These are phyloP conservation scores for Geotrichum reessii DNA, from an alignment of 1,139 yeast genomes.

Conservation along the genomic window DNA sequence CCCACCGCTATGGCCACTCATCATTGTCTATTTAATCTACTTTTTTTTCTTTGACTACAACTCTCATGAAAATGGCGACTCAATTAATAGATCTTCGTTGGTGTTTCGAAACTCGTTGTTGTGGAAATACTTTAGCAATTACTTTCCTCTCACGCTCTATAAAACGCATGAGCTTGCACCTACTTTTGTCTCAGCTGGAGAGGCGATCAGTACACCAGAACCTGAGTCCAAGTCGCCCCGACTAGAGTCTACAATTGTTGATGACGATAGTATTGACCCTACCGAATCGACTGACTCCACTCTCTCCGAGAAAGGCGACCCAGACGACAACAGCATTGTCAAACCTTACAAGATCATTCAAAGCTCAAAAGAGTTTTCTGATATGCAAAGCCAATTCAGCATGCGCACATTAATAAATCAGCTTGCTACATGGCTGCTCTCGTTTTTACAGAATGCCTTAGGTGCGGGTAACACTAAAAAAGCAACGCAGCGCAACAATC, in stretches of 20 bases:
- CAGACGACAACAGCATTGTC: neutral
- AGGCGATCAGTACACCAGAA: neutral
- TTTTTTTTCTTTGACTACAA: constrained; percentile 44
- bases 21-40: constrained; percentile 52
- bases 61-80: constrained; percentile 70
- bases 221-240: neutral
- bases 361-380: constrained; percentile 4
- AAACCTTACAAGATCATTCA: constrained; percentile 1
- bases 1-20: constrained; percentile 63
- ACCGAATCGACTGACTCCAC: constrained; percentile 3
- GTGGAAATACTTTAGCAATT: constrained; percentile 73
- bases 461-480: neutral
- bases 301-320: neutral
- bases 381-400: neutral
- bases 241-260: neutral
- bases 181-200: constrained; percentile 45
- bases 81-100: constrained; percentile 50
- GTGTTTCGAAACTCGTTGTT: constrained; percentile 52
- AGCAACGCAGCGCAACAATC: neutral
- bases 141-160: constrained; percentile 75
- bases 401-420: neutral
- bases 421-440: constrained; percentile 4
- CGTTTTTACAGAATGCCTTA: neutral
- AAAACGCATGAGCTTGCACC: constrained; percentile 71
- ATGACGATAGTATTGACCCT: neutral